These are phyloP conservation scores for Solanum pinnatisectum DNA, from an alignment of 257 asterid genomes.

Conservation along the genomic window DNA sequence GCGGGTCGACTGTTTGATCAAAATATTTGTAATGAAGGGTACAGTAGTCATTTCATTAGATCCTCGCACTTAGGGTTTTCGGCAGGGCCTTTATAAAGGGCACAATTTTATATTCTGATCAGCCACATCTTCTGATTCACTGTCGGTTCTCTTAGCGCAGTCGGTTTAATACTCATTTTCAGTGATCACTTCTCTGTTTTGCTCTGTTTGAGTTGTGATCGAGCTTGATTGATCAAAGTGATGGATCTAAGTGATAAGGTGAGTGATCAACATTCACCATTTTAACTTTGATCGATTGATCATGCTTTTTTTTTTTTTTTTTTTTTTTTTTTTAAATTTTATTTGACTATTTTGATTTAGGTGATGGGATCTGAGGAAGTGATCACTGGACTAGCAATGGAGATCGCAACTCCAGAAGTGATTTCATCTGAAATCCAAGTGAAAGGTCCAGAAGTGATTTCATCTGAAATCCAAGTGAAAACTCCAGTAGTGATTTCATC, in stretches of 20 bases:
- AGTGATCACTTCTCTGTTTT: not conserved
- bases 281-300: not conserved
- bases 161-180: constrained; percentile 24
- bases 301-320: not conserved
- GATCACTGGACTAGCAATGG: constrained; percentile 25
- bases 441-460: constrained; percentile 15
- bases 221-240: constrained; percentile 3
- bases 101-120: not conserved
- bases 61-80: constrained; percentile 73
- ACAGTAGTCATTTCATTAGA: constrained; percentile 29
- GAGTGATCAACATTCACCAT: constrained; percentile 32
- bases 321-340: not conserved
- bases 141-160: constrained; percentile 34
- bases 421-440: constrained; percentile 28
- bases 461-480: constrained; percentile 45
- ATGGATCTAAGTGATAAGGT: constrained; percentile 88
- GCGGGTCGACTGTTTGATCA: constrained; percentile 25
- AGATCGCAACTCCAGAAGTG: constrained; percentile 18
- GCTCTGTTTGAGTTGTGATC: not conserved
- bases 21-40: constrained; percentile 5
- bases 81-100: constrained; percentile 24
- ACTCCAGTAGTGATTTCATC: constrained; percentile 6
- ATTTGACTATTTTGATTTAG: not conserved
- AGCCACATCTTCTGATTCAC: constrained; percentile 10
- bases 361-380: constrained; percentile 34